Evolutionary conservation across 805 yeast species (phyloP).

Genomic region (Saccharomycopsis amapae): DNA sequence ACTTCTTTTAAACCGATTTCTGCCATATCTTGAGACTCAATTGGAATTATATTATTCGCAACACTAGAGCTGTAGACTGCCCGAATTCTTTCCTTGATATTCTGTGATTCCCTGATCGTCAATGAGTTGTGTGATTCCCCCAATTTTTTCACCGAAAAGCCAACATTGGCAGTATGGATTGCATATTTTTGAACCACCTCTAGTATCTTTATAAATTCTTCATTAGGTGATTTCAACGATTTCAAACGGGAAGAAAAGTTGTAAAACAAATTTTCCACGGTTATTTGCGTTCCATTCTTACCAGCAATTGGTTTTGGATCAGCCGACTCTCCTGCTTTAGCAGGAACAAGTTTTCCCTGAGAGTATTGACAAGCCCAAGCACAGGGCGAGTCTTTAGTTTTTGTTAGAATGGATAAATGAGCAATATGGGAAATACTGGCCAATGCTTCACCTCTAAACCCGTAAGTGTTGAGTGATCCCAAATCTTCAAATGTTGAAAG

Average conservation of each 20-base stretch:
- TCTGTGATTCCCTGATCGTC: slow-evolving; percentile 44
- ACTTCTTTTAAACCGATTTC: slow-evolving; percentile 45
- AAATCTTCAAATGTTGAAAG: slow-evolving; percentile 69
- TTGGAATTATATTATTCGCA: slow-evolving; percentile 53
- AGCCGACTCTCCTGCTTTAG: slow-evolving; percentile 31
- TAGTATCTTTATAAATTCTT: slow-evolving; percentile 68
- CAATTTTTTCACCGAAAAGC: slow-evolving; percentile 70
- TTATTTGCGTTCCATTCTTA: slow-evolving; percentile 73
- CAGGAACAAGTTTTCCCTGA: slow-evolving; percentile 53
- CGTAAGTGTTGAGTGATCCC: slow-evolving; percentile 65
- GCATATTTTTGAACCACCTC: slow-evolving; percentile 84
- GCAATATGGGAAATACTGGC: slow-evolving; percentile 92
- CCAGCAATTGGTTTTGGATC: slow-evolving; percentile 80
- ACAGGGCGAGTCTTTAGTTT: slow-evolving; percentile 48
- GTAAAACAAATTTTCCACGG: slow-evolving; percentile 84
- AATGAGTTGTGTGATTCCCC: slow-evolving; percentile 70
- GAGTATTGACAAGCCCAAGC: slow-evolving; percentile 68
- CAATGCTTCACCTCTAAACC: slow-evolving; percentile 94
- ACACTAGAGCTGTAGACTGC: slow-evolving; percentile 62
- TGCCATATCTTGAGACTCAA: slow-evolving; percentile 32
- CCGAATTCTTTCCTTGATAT: slow-evolving; percentile 63
- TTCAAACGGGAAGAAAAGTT: slow-evolving; percentile 75
- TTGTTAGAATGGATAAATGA: slow-evolving; percentile 72
- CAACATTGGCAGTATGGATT: slow-evolving; percentile 60
- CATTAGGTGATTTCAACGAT: slow-evolving; percentile 57